Conservation (phyloP, 177 flowering plant genomes). For the Vitis hybrid region DNA sequence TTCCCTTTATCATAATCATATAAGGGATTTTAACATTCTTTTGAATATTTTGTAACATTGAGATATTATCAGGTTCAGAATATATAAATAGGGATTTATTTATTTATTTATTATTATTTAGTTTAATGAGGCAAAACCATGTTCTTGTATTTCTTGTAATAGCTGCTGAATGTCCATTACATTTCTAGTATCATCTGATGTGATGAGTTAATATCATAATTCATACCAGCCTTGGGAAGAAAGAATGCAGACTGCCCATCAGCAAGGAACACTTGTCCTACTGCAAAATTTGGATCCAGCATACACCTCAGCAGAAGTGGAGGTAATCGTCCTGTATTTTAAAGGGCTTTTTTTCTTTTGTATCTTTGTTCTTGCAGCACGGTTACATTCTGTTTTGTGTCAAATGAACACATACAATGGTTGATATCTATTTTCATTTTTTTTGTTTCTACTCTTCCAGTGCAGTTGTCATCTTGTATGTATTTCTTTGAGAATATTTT, state of each 20-base stretch:
- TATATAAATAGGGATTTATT: no score
- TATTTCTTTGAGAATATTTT: not conserved
- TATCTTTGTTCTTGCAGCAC: not conserved
- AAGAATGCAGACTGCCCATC: constrained; percentile 46
- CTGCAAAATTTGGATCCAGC: constrained; percentile 79
- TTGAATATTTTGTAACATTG: no score
- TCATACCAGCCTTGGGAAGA: constrained; percentile 77
- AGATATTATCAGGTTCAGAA: no score
- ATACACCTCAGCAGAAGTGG: constrained; percentile 65
- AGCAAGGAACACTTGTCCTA: constrained; percentile 63
- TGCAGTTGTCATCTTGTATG: not conserved
- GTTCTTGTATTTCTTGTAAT: no score
- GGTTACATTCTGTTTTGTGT: not conserved
- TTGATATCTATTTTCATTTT: not conserved
- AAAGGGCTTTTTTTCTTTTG: not conserved
- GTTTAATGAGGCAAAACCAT: no score
- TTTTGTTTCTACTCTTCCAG: not conserved
- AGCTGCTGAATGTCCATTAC: not conserved
- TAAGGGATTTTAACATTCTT: no score
- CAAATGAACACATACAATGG: no score
- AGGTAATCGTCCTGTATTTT: constrained; percentile 44
- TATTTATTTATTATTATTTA: no score
- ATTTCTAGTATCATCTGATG: not conserved
- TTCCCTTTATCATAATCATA: no score
- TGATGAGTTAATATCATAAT: constrained; percentile 6